Evolutionary conservation across 2,329 filamentous ascomycete species (phyloP).

Genomic region (Trichophyton rubrum): DNA sequence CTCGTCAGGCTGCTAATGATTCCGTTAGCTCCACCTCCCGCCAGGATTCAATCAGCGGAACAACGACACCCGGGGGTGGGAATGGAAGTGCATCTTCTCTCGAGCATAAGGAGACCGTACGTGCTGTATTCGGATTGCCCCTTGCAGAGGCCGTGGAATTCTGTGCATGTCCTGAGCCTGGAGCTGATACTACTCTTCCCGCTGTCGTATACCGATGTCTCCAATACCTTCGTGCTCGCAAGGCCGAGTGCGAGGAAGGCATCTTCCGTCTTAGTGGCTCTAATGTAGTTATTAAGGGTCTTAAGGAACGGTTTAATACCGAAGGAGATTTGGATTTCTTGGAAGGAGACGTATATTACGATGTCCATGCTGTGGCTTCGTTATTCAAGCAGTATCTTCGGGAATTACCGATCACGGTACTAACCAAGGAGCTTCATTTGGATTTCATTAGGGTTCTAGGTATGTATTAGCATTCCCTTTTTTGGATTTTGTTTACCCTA

Average conservation of each 20-base stretch:
- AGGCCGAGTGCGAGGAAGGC: constrained; percentile 75
- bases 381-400: constrained; percentile 87
- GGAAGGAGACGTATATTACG: constrained; percentile 68
- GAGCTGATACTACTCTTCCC: constrained; percentile 64
- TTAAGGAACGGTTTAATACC: constrained; percentile 84
- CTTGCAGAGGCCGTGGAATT: constrained; percentile 75
- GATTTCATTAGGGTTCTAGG: constrained; percentile 72
- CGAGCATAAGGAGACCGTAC: constrained; percentile 42
- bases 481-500: not conserved
- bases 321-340: constrained; percentile 86
- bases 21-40: constrained; percentile 25
- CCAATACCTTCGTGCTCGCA: constrained; percentile 75
- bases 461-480: constrained; percentile 22
- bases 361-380: constrained; percentile 91
- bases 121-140: constrained; percentile 72
- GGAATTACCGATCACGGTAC: constrained; percentile 78
- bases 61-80: not conserved
- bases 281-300: constrained; percentile 79
- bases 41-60: constrained; percentile 15
- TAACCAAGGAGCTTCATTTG: constrained; percentile 79
- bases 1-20: constrained; percentile 59
- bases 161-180: constrained; percentile 50
- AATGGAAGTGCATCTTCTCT: constrained; percentile 36
- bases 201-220: constrained; percentile 93
- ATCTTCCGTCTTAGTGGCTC: constrained; percentile 97